A percentile compares a stretch with the other conserved stretches of the same genome.
Evolutionary conservation across 805 yeast species (phyloP).

Genomic region (Hermanozyma aechmeae): DNA sequence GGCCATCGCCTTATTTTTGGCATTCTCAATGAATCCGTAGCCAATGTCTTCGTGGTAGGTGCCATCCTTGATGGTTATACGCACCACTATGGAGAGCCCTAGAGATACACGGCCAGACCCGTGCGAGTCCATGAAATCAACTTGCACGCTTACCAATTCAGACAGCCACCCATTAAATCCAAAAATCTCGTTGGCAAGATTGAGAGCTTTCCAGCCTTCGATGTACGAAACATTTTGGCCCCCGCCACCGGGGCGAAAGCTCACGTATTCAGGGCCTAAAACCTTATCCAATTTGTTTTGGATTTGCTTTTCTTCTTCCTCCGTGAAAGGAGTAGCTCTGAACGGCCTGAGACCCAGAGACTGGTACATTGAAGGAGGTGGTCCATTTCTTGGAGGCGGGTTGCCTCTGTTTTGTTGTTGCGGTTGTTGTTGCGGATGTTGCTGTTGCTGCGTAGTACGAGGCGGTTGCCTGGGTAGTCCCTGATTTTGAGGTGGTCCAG

Average conservation of each 20-base stretch:
- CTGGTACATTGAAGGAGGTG: no score
- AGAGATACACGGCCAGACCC: conserved; percentile 43
- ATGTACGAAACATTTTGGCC: conserved; percentile 60
- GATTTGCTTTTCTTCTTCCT: conserved; percentile 25
- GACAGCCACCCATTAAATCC: conserved; percentile 82
- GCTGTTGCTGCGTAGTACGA: no score
- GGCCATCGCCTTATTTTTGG: conserved; percentile 61
- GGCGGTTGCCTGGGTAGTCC: no score
- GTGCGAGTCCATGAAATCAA: conserved; percentile 62
- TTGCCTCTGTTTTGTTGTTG: no score
- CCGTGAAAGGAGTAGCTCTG: conserved; percentile 14
- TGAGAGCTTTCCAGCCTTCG: conserved; percentile 79
- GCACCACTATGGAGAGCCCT: conserved; percentile 63
- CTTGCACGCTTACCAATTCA: conserved; percentile 53
- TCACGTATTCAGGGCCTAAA: conserved; percentile 71
- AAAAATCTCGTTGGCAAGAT: conserved; percentile 71
- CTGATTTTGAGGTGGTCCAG: no score
- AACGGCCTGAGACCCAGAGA: not conserved
- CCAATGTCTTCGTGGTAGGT: conserved; percentile 76
- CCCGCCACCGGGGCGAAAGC: conserved; percentile 69
- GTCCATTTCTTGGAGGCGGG: no score
- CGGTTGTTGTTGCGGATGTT: no score
- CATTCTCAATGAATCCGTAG: conserved; percentile 63
- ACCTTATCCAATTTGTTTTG: conserved; percentile 25
- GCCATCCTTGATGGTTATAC: conserved; percentile 72